phyloP scores from a whole-genome alignment of 2,329 filamentous ascomycete species.

The Aureobasidium sp. region DNA sequence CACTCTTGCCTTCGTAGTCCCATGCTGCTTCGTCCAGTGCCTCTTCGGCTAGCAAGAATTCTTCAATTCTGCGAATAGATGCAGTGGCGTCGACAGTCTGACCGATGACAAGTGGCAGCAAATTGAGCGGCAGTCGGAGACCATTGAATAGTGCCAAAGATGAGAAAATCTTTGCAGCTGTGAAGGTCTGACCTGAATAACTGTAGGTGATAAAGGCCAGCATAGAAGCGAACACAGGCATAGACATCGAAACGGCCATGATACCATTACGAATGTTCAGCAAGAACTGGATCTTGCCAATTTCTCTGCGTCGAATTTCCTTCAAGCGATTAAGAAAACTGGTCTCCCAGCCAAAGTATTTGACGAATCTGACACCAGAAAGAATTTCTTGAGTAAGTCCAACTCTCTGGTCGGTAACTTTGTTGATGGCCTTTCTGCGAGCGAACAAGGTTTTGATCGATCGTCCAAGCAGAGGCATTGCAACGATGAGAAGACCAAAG shows the following conservation, averaged over 20 bases:
- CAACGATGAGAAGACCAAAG: slow-evolving; percentile 82
- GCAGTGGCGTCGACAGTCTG: slow-evolving; percentile 92
- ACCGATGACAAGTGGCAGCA: slow-evolving; percentile 88
- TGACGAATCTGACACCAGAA: slow-evolving; percentile 93
- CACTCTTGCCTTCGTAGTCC: slow-evolving; percentile 58
- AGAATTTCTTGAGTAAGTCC: slow-evolving; percentile 93
- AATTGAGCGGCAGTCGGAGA: slow-evolving; percentile 87
- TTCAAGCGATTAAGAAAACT: slow-evolving; percentile 83
- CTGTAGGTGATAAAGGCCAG: slow-evolving; percentile 87
- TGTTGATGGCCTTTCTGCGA: slow-evolving; percentile 85
- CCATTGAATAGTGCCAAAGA: slow-evolving; percentile 95
- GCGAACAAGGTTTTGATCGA: slow-evolving; percentile 81
- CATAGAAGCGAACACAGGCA: slow-evolving; percentile 97
- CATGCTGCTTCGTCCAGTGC: slow-evolving; percentile 74
- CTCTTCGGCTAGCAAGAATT: slow-evolving; percentile 90
- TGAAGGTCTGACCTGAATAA: slow-evolving; percentile 70
- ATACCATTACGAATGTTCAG: slow-evolving; percentile 87
- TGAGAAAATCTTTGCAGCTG: slow-evolving; percentile 87
- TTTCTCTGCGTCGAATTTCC: slow-evolving; percentile 79
- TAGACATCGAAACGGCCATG: slow-evolving; percentile 83
- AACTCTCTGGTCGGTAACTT: slow-evolving; percentile 92
- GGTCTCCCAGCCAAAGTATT: slow-evolving; percentile 96
- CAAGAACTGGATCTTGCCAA: slow-evolving; percentile 84
- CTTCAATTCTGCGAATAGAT: slow-evolving; percentile 85
- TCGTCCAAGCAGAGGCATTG: slow-evolving; percentile 79